Base-by-base conservation (phyloP, 2,329 filamentous ascomycete genomes). In the Cladophialophora immunda region DNA sequence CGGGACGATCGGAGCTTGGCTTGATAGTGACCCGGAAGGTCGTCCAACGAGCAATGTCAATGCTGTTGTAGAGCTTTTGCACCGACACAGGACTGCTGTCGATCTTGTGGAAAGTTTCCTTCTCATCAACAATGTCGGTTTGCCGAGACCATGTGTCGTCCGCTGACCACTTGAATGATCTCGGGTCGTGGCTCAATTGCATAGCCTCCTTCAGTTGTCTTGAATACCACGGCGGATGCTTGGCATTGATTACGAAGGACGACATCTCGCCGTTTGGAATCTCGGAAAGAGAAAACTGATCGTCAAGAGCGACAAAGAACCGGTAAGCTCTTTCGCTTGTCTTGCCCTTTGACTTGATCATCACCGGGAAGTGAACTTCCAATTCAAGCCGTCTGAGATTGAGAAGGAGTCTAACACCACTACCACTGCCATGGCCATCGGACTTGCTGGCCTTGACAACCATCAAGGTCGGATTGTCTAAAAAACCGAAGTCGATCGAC, bases 31-130 rank as follows among this genome's bases (percentile, higher is more conserved):
- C 76, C 4, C 81, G 78, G 72, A 89, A 89, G 0, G 83, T 84
- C 17, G 85, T 88, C 89, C 89, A 91, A n/a, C 84, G 83, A 36
- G 86, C 88, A 68, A 89, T 85, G 73, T 91, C 86, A 67, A 91
- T 86, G 11, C 86, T 78, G 8, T 85, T 81, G 3, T 78, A 78
- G 2, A 72, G 73, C 64, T 85, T 87, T 41, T 80, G 81, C 5
- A 89, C 75, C 41, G 81, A 79, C 11, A 85, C 75, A 0, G 82
- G 78, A 17, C 77, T 75, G 15, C 67, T 70, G 50, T 72, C 64
- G 25, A 72, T 69, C 36, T 62, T 41, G 8, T 72, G 73, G 6
- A 82, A 75, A 15, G 68, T 70, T 8, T 75, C 70, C 8, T 80
- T 79, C 38, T 81, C 74, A 63, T 82, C 80, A n/a, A 86, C 81